A percentile compares a stretch with the other conserved stretches of the same genome.
Conservation (phyloP, 2,329 filamentous ascomycete species). For the Colletotrichum paranaense region DNA sequence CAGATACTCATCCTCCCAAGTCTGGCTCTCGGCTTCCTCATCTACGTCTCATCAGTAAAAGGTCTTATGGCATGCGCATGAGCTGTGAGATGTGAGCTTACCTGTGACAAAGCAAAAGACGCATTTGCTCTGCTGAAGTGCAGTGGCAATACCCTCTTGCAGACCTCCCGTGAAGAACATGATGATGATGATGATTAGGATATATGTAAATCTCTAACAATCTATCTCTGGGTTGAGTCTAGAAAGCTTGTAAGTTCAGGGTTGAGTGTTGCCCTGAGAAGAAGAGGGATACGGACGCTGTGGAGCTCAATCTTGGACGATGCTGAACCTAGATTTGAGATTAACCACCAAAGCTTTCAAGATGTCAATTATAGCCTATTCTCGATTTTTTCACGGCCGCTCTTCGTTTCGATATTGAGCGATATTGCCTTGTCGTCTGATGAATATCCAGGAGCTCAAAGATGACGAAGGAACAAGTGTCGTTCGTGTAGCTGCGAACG, state of each 20-base stretch:
- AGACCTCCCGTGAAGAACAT: conserved; percentile 89
- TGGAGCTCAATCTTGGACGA: not conserved
- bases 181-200: conserved; percentile 21
- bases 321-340: not conserved
- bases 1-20: conserved; percentile 80
- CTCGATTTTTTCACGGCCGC: not conserved
- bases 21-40: conserved; percentile 72
- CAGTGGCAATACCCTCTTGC: conserved; percentile 82
- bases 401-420: not conserved
- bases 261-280: not conserved
- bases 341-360: not conserved
- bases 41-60: conserved; percentile 59
- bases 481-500: conserved; percentile 6
- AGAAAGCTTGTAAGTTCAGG: not conserved
- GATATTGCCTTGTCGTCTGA: not conserved
- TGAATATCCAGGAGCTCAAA: not conserved
- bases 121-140: conserved; percentile 79
- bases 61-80: not conserved
- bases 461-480: conserved; percentile 31
- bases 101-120: conserved; percentile 89
- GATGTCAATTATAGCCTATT: not conserved
- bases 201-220: no score
- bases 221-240: not conserved
- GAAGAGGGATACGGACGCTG: not conserved
- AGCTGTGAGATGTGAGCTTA: conserved; percentile 48